Base-by-base conservation (phyloP, 2,329 filamentous ascomycete genomes). In the Leptosphaerulina australis region DNA sequence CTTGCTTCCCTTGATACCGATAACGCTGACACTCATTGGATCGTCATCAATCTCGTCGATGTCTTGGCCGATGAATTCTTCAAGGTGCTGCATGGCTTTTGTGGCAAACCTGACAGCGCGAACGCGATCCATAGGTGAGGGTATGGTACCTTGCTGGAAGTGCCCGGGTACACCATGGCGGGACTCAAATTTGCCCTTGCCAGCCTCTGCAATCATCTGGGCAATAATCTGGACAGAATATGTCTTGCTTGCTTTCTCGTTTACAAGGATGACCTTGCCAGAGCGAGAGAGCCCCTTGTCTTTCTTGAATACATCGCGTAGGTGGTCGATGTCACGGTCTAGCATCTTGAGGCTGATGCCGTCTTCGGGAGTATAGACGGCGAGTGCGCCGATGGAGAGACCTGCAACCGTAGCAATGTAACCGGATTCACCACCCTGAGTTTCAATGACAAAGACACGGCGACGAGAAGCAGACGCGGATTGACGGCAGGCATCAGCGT, bases 401-500 rank as follows among this genome's bases (percentile, higher is more conserved):
- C 93, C 94, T 11, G 89, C 91, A 47, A 97, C 83, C 0, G 91
- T 96, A 21, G 93, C 93, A 52, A 97, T 84, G 74, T 97, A 99
- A 15, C 94, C 94, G 4, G 90, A 97, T 49, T 90, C 87, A 26
- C 94, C 94, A 64, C 94, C 94, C 77, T 99, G 94, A 0, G 94
- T 97, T 77, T 99, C 94, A 45, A 99, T 93, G 44, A 99, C 92
- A 75, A 99, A 99, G 45, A 97, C 93, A 54, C 94, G 87, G 34
- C 94, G 87, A 50, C 94, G 88, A 1, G 91, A 95, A 1, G 94
- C 92, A 1, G 92, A 97, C 0, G 94, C 94, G 2, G 92, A 97
- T 74, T 97, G 94, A 74, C 95, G 91, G 76, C 97, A 97, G 67
- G 92, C 93, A 79, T 99, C 94, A 71, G 93, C 97, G 76, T 97